Conservation (phyloP, 805 yeast species). For the Candida berthetii region DNA sequence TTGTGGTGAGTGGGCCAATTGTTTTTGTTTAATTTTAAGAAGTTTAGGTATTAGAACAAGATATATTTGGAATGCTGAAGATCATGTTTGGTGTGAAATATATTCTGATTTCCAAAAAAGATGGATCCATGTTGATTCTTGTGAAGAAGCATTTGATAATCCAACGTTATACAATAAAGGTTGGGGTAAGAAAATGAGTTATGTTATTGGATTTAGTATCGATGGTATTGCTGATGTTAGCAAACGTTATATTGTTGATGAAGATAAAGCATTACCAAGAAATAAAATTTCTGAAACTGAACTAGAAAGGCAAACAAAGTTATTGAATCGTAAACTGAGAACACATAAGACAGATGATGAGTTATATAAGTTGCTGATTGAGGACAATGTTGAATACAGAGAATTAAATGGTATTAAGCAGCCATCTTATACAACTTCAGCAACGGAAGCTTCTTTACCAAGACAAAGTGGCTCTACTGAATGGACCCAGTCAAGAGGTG, state of each 20-base stretch:
- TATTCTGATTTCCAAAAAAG: conserved; percentile 51
- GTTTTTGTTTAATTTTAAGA: conserved; percentile 64
- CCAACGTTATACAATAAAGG: conserved; percentile 74
- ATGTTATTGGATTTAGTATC: conserved; percentile 63
- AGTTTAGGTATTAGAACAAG: conserved; percentile 63
- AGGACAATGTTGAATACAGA: conserved; percentile 30
- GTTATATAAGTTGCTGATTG: conserved; percentile 27
- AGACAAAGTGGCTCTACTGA: conserved; percentile 71
- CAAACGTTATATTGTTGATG: conserved; percentile 49
- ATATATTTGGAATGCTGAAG: conserved; percentile 85
- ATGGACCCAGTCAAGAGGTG: conserved; percentile 82
- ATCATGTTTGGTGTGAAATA: conserved; percentile 95
- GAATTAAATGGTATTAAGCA: conserved; percentile 16
- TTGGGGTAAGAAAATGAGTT: conserved; percentile 95
- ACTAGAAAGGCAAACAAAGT: conserved; percentile 27
- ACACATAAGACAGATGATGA: conserved; percentile 20
- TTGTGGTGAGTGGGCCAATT: conserved; percentile 95
- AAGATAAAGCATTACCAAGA: conserved; percentile 40
- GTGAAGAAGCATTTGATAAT: conserved; percentile 81
- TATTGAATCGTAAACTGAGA: conserved; percentile 31
- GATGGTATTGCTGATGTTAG: conserved; percentile 68
- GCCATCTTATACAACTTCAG: conserved; percentile 5
- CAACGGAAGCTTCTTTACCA: conserved; percentile 19
- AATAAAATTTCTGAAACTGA: conserved; percentile 34
- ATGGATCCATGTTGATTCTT: conserved; percentile 88